Conservation (phyloP, 75 land plant species). For the Selaginella moellendorffii region DNA sequence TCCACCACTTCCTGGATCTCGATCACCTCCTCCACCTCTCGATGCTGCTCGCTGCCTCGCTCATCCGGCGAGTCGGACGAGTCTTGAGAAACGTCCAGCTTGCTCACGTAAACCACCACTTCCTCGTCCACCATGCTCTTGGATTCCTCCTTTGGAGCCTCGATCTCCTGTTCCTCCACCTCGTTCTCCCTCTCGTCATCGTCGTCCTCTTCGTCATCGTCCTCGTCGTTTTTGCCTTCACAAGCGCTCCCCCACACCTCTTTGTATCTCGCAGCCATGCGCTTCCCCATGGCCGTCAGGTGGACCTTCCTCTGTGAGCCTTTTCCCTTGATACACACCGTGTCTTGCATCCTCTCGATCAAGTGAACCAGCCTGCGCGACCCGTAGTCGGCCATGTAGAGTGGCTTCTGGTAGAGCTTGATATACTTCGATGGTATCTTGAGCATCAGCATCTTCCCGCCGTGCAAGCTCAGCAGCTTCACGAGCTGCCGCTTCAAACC, state of each 20-base stretch:
- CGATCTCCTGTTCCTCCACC: not conserved
- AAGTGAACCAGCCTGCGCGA: conserved; percentile 58
- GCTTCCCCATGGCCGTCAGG: conserved; percentile 19
- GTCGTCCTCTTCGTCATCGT: not conserved
- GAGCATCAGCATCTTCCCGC: conserved; percentile 47
- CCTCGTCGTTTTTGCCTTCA: not conserved
- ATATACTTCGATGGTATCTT: conserved; percentile 66
- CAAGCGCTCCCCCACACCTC: not conserved
- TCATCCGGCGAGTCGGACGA: not conserved
- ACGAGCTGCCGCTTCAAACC: conserved; percentile 70
- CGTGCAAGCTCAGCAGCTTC: conserved; percentile 41
- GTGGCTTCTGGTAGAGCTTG: conserved; percentile 53
- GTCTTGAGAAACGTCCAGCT: not conserved
- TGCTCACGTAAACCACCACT: not conserved
- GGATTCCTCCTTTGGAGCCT: not conserved
- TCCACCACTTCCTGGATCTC: not conserved
- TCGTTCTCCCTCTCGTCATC: too few relatives aligned
- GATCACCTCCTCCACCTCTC: not conserved
- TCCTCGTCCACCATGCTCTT: not conserved
- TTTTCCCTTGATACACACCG: conserved; percentile 44
- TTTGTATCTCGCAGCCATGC: not conserved
- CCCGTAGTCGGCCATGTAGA: conserved; percentile 66
- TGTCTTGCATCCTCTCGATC: conserved; percentile 56
- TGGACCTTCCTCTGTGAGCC: conserved; percentile 40
- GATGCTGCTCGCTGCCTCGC: not conserved